These are phyloP conservation scores for Eimeria acervulina DNA, from an alignment of 169 alveolate species.

Conservation along the genomic window DNA sequence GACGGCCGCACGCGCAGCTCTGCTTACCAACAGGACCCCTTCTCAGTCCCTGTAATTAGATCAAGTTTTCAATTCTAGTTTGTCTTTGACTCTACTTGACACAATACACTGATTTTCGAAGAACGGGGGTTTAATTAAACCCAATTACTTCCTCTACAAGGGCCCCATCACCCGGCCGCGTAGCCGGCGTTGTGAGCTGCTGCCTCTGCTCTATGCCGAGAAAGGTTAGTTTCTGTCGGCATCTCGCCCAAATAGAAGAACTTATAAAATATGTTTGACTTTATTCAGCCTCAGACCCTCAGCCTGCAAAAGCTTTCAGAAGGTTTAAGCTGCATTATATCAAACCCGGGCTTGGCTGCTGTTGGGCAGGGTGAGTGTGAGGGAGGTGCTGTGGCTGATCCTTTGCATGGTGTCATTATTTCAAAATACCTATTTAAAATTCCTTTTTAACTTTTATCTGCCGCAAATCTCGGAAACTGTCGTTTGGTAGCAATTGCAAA, in stretches of 20 bases:
- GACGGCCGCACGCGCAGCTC: constrained; percentile 82
- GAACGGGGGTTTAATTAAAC: not conserved
- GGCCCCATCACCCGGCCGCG: constrained; percentile 51
- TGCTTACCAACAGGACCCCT: constrained; percentile 72
- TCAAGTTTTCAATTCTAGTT: constrained; percentile 40
- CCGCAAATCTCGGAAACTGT: not conserved
- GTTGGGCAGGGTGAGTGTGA: constrained; percentile 26
- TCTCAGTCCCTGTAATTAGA: constrained; percentile 38
- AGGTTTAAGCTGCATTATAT: not conserved
- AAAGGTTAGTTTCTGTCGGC: constrained; percentile 12
- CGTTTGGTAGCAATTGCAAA: not conserved
- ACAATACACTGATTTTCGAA: not conserved
- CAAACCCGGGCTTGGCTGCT: not conserved
- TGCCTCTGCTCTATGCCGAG: constrained; percentile 15
- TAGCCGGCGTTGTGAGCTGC: constrained; percentile 24
- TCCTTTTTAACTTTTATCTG: not conserved
- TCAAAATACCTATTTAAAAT: not conserved
- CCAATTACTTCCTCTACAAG: not conserved
- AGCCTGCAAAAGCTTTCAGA: not conserved
- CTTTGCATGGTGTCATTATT: not conserved
- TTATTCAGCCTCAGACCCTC: not conserved
- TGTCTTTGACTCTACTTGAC: constrained; percentile 51
- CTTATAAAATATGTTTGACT: not conserved
- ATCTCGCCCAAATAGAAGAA: not conserved
- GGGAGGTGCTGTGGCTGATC: constrained; percentile 9